Conservation (phyloP, 2,329 filamentous ascomycete genomes). For the Fusarium albosuccineum region DNA sequence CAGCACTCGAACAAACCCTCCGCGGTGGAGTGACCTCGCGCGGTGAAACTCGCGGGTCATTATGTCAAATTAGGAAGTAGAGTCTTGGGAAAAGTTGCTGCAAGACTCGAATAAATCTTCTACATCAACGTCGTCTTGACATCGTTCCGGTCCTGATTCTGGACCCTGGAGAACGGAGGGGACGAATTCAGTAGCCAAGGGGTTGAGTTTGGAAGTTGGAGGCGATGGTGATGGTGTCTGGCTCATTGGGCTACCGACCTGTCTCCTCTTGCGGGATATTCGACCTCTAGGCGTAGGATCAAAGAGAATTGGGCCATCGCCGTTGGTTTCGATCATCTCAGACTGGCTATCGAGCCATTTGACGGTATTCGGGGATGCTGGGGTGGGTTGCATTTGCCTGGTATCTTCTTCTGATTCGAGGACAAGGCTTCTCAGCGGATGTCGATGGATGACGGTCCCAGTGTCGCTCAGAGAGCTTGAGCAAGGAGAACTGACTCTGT, state of each 20-base stretch:
- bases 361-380: neutral
- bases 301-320: neutral
- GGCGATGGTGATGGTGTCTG: too few species aligned
- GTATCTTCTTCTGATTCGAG: constrained; percentile 10
- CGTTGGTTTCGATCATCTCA: neutral
- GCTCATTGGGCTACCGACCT: neutral
- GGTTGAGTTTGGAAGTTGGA: neutral
- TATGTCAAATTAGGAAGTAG: neutral
- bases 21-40: neutral
- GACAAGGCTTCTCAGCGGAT: constrained; percentile 1
- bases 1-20: neutral
- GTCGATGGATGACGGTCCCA: neutral
- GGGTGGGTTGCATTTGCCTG: too few species aligned
- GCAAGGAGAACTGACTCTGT: neutral
- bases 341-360: neutral
- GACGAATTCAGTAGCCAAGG: constrained; percentile 2
- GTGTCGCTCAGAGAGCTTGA: neutral
- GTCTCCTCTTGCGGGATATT: neutral
- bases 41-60: neutral
- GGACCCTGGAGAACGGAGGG: neutral
- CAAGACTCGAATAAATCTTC: constrained; percentile 13
- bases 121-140: neutral
- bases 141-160: neutral
- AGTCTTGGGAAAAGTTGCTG: constrained; percentile 6
- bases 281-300: constrained; percentile 17